Percentiles rank a stretch among this genome's conserved stretches.
phyloP scores from a whole-genome alignment of 2,329 filamentous ascomycete species.

The Pyricularia pennisetigena region DNA sequence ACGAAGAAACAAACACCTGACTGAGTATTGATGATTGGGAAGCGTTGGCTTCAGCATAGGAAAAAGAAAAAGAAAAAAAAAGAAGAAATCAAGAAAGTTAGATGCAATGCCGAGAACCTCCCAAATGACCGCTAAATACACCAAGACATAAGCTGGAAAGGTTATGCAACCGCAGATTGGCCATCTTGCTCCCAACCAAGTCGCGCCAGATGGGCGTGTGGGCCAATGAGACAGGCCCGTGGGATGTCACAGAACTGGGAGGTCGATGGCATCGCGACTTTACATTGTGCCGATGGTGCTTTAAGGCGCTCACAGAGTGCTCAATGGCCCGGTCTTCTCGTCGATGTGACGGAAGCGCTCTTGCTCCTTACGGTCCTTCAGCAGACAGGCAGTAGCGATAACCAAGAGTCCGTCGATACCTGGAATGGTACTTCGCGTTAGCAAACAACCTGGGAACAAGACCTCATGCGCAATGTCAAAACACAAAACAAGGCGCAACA shows the following conservation, averaged over 20 bases:
- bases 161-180: not conserved
- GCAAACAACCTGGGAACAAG: not conserved
- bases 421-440: conserved; percentile 17
- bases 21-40: not conserved
- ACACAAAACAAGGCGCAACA: conserved; percentile 11
- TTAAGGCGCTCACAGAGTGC: not conserved
- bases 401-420: conserved; percentile 55
- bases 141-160: not conserved
- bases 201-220: not conserved
- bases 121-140: not conserved
- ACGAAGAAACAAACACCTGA: not conserved
- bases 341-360: conserved; percentile 73
- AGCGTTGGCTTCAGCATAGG: not conserved
- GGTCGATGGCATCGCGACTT: not conserved
- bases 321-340: conserved; percentile 55
- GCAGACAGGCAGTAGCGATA: conserved; percentile 61
- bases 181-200: not conserved
- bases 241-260: not conserved
- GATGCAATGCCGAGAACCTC: not conserved
- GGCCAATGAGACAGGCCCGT: not conserved
- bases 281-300: not conserved
- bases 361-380: conserved; percentile 73
- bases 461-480: not conserved
- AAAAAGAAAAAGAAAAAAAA: not conserved
- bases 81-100: not conserved